phyloP scores from a whole-genome alignment of 2,329 filamentous ascomycete genomes.

The Botrytis tulipae region DNA sequence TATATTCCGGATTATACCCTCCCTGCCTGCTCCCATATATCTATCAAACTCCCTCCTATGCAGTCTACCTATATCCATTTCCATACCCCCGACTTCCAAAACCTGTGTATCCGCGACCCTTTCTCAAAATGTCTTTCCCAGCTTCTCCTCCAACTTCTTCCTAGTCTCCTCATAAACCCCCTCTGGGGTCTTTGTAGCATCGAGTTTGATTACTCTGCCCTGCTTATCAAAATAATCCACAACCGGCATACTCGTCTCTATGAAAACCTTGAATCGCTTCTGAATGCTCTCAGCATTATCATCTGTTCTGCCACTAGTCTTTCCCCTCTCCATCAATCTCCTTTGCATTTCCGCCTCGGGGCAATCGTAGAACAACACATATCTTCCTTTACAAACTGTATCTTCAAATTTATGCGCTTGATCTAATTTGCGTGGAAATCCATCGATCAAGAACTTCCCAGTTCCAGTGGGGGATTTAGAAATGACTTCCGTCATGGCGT shows the following conservation, averaged over 20 bases:
- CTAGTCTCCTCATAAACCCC: conserved; percentile 56
- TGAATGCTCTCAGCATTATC: conserved; percentile 95
- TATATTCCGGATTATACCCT: conserved; percentile 11
- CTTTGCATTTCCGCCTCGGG: conserved; percentile 77
- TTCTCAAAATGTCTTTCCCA: conserved; percentile 47
- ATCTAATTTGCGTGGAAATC: conserved; percentile 96
- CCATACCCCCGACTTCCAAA: not conserved
- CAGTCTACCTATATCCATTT: conserved; percentile 4
- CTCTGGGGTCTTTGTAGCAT: conserved; percentile 67
- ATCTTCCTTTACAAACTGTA: conserved; percentile 75
- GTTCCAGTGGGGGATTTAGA: conserved; percentile 49
- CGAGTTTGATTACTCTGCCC: conserved; percentile 76
- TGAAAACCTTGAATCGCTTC: conserved; percentile 92
- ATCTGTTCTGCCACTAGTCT: conserved; percentile 69
- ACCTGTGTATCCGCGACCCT: not conserved
- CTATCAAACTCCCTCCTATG: conserved; percentile 6
- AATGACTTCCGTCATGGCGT: conserved; percentile 78
- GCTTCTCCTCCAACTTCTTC: conserved; percentile 48
- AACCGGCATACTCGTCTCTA: conserved; percentile 97
- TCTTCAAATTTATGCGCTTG: conserved; percentile 94
- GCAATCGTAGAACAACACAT: conserved; percentile 94
- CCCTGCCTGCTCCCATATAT: conserved; percentile 18
- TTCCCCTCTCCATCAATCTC: conserved; percentile 22
- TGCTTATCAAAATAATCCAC: conserved; percentile 79
- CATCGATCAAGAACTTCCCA: conserved; percentile 72